Conservation (phyloP, 345 rosid species). For the Brassica juncea region DNA sequence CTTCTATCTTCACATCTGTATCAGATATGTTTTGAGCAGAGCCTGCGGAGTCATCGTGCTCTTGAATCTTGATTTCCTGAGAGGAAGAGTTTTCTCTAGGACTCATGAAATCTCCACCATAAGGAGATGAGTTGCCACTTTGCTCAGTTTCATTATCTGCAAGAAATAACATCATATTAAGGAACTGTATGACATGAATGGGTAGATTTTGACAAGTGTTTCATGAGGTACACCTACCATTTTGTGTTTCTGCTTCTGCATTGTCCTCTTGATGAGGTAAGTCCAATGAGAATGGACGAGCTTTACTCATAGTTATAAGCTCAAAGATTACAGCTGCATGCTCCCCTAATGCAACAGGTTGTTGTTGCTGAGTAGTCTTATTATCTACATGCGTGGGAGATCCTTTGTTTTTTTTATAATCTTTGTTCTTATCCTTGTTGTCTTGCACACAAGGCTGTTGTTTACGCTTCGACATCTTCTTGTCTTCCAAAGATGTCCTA, state of each 20-base stretch:
- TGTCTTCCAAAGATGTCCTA: slow-evolving; percentile 19
- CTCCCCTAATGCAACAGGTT: slow-evolving; percentile 21
- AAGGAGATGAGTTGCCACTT: slow-evolving; percentile 35
- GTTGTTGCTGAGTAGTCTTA: slow-evolving; percentile 5
- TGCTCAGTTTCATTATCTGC: slow-evolving; percentile 41
- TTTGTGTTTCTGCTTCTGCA: slow-evolving; percentile 19
- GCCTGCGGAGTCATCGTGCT: slow-evolving; percentile 24
- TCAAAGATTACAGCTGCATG: slow-evolving; percentile 43
- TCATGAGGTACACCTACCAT: slow-evolving; percentile 15
- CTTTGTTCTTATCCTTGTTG: slow-evolving; percentile 25
- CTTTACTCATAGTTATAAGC: slow-evolving; percentile 46
- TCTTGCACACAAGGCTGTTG: slow-evolving; percentile 19
- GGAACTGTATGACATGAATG: slow-evolving; percentile 10
- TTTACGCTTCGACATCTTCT: slow-evolving; percentile 23
- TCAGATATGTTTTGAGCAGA: slow-evolving; percentile 8
- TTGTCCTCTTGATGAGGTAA: slow-evolving; percentile 25
- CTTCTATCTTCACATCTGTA: slow-evolving; percentile 19
- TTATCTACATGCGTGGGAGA: slow-evolving; percentile 40
- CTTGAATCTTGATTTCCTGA: slow-evolving; percentile 29
- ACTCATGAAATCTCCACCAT: slow-evolving; percentile 40
- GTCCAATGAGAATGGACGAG: slow-evolving; percentile 40
- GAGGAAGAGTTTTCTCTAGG: slow-evolving; percentile 24
- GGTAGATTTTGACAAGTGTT: background rate
- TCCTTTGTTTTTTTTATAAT: slow-evolving; percentile 24
- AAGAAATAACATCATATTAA: slow-evolving; percentile 27